Evolutionary conservation across 495 filamentous ascomycete species (phyloP).

Genomic region (Penicillium crystallinum): DNA sequence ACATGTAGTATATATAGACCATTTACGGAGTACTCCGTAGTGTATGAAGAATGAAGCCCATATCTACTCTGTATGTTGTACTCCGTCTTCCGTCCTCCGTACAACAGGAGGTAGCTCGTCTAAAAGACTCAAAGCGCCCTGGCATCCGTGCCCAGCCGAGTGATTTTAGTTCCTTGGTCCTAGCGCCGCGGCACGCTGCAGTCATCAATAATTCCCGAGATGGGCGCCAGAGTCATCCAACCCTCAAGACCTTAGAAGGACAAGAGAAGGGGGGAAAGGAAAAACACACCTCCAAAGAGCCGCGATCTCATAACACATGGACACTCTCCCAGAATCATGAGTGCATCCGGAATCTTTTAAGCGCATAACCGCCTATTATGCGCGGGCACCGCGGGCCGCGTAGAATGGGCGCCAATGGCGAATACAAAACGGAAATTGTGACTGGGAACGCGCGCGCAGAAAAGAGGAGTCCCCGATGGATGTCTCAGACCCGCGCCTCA

Average conservation of each 20-base stretch:
- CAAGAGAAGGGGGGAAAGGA: neutral
- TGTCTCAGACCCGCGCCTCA: constrained; percentile 27
- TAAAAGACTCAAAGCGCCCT: neutral
- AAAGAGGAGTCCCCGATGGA: neutral
- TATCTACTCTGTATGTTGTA: too few relatives aligned
- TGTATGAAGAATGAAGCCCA: too few relatives aligned
- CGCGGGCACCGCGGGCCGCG: constrained; percentile 7
- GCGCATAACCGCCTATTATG: constrained; percentile 30
- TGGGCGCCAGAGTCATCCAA: constrained; percentile 12
- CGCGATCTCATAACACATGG: too few relatives aligned
- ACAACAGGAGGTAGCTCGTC: neutral
- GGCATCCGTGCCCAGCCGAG: constrained; percentile 7
- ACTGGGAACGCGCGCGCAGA: constrained; percentile 24
- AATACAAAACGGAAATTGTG: neutral
- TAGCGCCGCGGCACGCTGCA: constrained; percentile 11
- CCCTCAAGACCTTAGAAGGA: constrained; percentile 1
- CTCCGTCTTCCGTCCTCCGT: too few relatives aligned
- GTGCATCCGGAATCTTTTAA: constrained; percentile 8
- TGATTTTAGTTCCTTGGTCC: constrained; percentile 5
- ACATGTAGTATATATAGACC: too few relatives aligned
- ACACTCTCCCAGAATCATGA: too few relatives aligned
- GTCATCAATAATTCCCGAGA: constrained; percentile 16
- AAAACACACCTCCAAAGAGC: too few relatives aligned
- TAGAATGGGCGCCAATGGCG: constrained; percentile 17
- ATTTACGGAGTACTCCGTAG: too few relatives aligned